Evolutionary conservation across 176 grass and related monocot species (phyloP).

Genomic region (Melocanna baccifera): DNA sequence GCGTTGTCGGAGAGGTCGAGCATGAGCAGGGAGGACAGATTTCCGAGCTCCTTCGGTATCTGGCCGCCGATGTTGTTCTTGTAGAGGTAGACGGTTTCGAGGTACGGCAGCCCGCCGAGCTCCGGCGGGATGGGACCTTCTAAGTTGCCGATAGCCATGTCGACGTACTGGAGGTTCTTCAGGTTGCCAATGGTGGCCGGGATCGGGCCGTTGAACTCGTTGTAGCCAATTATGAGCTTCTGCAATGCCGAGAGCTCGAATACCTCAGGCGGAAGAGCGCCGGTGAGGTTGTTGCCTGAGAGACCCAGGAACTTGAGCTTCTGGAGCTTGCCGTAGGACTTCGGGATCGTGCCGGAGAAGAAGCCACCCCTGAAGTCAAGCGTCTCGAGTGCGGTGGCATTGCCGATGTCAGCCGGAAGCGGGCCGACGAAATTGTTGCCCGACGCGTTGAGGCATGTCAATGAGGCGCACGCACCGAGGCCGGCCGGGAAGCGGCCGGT

Average conservation of each 20-base stretch:
- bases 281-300: slow-evolving; percentile 90
- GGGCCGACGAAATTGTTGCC: slow-evolving; percentile 89
- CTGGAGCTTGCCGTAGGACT: slow-evolving; percentile 55
- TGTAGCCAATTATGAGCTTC: slow-evolving; percentile 90
- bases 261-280: slow-evolving; percentile 59
- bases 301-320: slow-evolving; percentile 87
- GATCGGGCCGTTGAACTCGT: slow-evolving; percentile 75
- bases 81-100: slow-evolving; percentile 78
- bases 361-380: slow-evolving; percentile 82
- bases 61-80: slow-evolving; percentile 73
- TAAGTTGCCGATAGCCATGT: slow-evolving; percentile 78
- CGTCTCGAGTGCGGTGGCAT: slow-evolving; percentile 51
- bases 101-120: slow-evolving; percentile 52
- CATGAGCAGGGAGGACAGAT: slow-evolving; percentile 64
- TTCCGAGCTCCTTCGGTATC: slow-evolving; percentile 78
- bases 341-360: slow-evolving; percentile 74
- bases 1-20: slow-evolving; percentile 86
- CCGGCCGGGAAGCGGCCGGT: slow-evolving; percentile 65
- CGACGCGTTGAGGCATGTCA: slow-evolving; percentile 71
- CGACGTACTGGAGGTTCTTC: slow-evolving; percentile 73
- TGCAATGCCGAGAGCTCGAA: slow-evolving; percentile 74
- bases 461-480: slow-evolving; percentile 42
- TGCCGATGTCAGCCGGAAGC: slow-evolving; percentile 64
- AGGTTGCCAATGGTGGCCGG: slow-evolving; percentile 73
- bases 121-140: slow-evolving; percentile 65